Evolutionary conservation across 495 filamentous ascomycete species (phyloP).

Genomic region (Usnea hakonensis): DNA sequence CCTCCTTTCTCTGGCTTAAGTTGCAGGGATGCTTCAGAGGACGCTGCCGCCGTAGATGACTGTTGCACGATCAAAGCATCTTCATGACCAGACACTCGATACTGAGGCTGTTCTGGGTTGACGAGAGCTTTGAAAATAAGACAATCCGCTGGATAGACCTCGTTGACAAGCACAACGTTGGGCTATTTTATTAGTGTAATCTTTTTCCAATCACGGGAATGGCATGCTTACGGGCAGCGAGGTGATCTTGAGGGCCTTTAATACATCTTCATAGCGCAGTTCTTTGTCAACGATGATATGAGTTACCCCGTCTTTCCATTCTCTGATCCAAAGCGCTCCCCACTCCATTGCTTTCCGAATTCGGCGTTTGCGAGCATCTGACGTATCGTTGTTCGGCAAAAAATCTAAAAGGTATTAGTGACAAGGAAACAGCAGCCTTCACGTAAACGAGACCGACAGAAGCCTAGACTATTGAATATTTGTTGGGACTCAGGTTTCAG

Average conservation of each 20-base stretch:
- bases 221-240: conserved; percentile 38
- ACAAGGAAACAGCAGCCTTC: neutral
- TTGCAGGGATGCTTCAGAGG: conserved; percentile 1
- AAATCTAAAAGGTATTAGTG: conserved; percentile 45
- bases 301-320: conserved; percentile 48
- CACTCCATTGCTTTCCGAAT: conserved; percentile 69
- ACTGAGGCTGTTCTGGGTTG: conserved; percentile 50
- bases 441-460: conserved; percentile 42
- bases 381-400: conserved; percentile 69
- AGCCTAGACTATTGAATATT: conserved; percentile 57
- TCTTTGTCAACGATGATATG: conserved; percentile 76
- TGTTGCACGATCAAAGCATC: conserved; percentile 3
- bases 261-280: conserved; percentile 57
- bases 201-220: neutral
- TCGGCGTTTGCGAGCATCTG: conserved; percentile 54
- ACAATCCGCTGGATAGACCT: conserved; percentile 73
- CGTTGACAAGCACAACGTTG: conserved; percentile 58
- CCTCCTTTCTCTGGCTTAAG: conserved; percentile 13
- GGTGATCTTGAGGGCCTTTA: conserved; percentile 47
- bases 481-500: conserved; percentile 50
- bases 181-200: conserved; percentile 31
- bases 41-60: neutral
- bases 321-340: conserved; percentile 58
- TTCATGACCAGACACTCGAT: conserved; percentile 44
- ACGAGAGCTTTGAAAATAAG: conserved; percentile 53